Evolutionary conservation across 129 eudicot genomes (phyloP), one percentile per base, ranked within the genome.

Genomic region (Ambrosia trifida): DNA sequence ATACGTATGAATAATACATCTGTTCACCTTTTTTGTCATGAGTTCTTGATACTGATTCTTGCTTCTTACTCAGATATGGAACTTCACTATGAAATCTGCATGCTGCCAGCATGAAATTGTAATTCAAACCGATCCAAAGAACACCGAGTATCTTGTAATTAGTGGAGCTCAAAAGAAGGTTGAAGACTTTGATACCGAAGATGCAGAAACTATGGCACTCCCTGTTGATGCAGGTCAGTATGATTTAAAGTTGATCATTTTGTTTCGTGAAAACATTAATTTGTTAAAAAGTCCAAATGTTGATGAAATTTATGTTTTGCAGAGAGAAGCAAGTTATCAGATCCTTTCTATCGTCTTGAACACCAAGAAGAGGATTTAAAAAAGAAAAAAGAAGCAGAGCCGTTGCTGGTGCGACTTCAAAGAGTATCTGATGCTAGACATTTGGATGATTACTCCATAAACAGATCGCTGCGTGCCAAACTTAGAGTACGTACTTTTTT

Each of bases 361-460:
- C 98, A 92, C 67, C 91, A 89, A 70, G 98, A 83, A 58, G 88
- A 83, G 74, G 98, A 92, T 78, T 51, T 89, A 46, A 84, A 83
- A 75, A 92, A 92, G 84, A 92, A 92, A 73, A 89, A 92, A 79
- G 91, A 85, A 86, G 98, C 87, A 4, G 96, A 89, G 47, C 98
- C 98, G 0, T 81, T 81, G 46, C 80, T 92, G 53, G 96, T 92
- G 46, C 89, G 98, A 24, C 88, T 92, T 57, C 96, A 92, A 72
- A 69, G 83, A 38, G 81, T 85, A 53, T 88, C 96, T 40, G 98
- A 92, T 73, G 68, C 91, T 20, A 77, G 98, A 59, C 96, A 88
- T 78, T 82, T 83, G 32, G 95, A 92, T 56, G 89, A 92, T 72
- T 92, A 92, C 69, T 67, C 95, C 20, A 35, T 86, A 47, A 92